phyloP scores from a whole-genome alignment of 176 grass and related monocot species.

The Rhipidocladum racemiflorum region DNA sequence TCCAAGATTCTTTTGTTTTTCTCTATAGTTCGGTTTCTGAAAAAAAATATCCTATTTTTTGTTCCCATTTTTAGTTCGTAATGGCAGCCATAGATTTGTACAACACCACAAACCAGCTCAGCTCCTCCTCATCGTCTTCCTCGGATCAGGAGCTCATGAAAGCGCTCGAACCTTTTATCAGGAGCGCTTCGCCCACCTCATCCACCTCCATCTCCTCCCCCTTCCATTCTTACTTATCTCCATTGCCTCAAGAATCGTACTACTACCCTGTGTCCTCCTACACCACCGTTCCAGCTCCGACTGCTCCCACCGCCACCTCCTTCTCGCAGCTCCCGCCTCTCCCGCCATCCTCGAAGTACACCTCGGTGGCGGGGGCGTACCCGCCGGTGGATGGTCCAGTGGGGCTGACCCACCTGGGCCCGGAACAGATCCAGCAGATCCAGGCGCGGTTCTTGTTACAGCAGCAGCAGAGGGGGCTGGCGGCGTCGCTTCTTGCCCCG shows the following conservation, averaged over 20 bases:
- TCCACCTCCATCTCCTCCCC: neutral
- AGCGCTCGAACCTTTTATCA: conserved; percentile 98
- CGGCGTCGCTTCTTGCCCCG: conserved; percentile 50
- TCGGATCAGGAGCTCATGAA: conserved; percentile 91
- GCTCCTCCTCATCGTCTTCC: conserved; percentile 56
- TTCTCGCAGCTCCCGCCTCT: conserved; percentile 57
- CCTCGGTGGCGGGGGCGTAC: conserved; percentile 6
- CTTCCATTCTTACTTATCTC: conserved; percentile 1
- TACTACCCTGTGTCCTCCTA: conserved; percentile 24
- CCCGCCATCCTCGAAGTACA: conserved; percentile 37
- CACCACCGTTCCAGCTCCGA: conserved; percentile 30
- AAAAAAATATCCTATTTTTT: neutral
- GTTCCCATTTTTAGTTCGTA: neutral
- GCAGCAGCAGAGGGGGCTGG: conserved; percentile 39
- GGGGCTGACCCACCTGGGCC: conserved; percentile 55
- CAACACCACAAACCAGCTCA: conserved; percentile 34
- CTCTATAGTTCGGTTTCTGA: conserved; percentile 13
- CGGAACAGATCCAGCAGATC: conserved; percentile 66
- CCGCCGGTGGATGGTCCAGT: neutral
- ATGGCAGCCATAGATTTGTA: conserved; percentile 93
- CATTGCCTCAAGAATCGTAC: conserved; percentile 44
- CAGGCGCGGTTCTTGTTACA: conserved; percentile 64
- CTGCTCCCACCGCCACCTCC: conserved; percentile 1
- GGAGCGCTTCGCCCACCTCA: conserved; percentile 61
- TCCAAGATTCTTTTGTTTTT: conserved; percentile 21